Base-by-base conservation (phyloP, 2,329 filamentous ascomycete genomes). In the Elsinoe australis region DNA sequence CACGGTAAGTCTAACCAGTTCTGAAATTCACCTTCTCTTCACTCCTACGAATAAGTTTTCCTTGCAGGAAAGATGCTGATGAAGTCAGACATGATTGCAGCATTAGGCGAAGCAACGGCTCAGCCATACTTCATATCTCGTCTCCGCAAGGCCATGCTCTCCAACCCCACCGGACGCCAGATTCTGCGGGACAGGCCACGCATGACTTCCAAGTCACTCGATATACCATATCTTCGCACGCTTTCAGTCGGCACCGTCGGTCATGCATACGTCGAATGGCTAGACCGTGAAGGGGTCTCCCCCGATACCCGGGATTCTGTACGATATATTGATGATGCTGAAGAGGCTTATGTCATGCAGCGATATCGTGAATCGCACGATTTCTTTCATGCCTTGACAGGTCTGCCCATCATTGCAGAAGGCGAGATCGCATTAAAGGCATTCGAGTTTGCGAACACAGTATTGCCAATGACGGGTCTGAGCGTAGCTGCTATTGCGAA, bases 271-370 rank as follows among this genome's bases (percentile, higher is more conserved):
- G 85, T 82, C 6, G 75, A 73, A 47, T 98, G 92, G 90, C 75
- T 96, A n/a, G 88, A 95, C 66, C 79, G 85, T 36, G 92, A 98
- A 67, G 86, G 87, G 52, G 90, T 98, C 10, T 85, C 85, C 6
- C 92, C 92, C 1, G 92, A 98, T 65, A 95, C 90, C 5, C 80
- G 92, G 36, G 73, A 83, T 32, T 64, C 67, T 1, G 92, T 98
- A 32, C 80, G 85, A 46, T 96, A 94, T 69, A 88, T 98, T 53
- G 89, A 96, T 65, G 83, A 96, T 62, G 82, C 85, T 58, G 92
- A 98, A 68, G 94, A 89, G 64, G 92, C 92, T 28, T 98, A 96
- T 70, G 92, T 96, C 14, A 94, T 98, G 85, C 92, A 96, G 71
- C 80, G 92, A 47, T 98, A 98, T 67, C 82, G 92, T 53, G 92